These are phyloP conservation scores for Phialophora verrucosa DNA, from an alignment of 2,329 filamentous ascomycete species.

Conservation along the genomic window DNA sequence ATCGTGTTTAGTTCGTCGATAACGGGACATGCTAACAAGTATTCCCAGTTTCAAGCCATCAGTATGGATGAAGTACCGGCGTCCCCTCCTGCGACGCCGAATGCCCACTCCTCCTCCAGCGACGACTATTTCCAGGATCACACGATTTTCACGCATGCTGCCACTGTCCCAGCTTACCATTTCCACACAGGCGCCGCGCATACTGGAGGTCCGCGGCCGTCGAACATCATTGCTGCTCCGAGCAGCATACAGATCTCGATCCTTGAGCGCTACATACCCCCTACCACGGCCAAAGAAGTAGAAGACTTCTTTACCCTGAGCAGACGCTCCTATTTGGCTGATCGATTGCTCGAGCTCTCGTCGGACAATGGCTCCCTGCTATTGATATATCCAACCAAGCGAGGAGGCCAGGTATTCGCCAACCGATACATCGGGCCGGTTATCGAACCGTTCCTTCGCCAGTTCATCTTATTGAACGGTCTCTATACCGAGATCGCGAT, in stretches of 20 bases:
- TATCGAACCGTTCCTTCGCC: constrained; percentile 65
- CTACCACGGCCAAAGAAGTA: constrained; percentile 64
- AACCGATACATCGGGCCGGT: constrained; percentile 65
- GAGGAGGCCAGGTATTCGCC: constrained; percentile 64
- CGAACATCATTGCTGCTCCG: constrained; percentile 64
- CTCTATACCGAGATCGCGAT: constrained; percentile 63
- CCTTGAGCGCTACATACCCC: constrained; percentile 70
- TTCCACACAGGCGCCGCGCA: constrained; percentile 57
- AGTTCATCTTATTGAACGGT: constrained; percentile 63
- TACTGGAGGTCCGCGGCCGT: constrained; percentile 51
- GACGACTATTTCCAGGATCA: constrained; percentile 64
- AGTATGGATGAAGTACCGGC: constrained; percentile 66
- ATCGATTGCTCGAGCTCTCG: constrained; percentile 66
- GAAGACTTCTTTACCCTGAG: constrained; percentile 61
- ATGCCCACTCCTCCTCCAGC: constrained; percentile 46
- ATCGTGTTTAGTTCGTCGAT: background rate
- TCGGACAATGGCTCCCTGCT: constrained; percentile 62
- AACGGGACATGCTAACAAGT: background rate
- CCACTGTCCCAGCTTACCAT: constrained; percentile 64
- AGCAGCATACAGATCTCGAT: constrained; percentile 65
- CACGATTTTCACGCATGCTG: constrained; percentile 67
- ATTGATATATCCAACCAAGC: constrained; percentile 67
- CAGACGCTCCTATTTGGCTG: constrained; percentile 64
- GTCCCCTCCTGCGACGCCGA: constrained; percentile 66
- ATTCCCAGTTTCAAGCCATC: constrained; percentile 55